phyloP scores from a whole-genome alignment of 805 yeast genomes.

The Barnettozyma populi region DNA sequence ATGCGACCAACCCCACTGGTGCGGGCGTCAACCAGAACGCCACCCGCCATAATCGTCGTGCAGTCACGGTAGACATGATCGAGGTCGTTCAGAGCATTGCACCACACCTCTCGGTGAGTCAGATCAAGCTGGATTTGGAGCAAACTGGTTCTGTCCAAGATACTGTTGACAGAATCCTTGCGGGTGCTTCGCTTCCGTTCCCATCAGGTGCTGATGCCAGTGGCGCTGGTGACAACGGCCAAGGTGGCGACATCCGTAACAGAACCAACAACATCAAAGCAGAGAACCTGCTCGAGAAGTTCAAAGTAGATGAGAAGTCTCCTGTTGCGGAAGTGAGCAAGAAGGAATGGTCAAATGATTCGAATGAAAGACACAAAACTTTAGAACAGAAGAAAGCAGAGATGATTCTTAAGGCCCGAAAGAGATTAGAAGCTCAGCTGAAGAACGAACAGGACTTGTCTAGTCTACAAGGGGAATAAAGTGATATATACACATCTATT shows the following conservation, averaged over 20 bases:
- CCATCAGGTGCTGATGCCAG: conserved; percentile 31
- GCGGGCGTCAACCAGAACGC: conserved; percentile 7
- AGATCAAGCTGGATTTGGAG: conserved; percentile 68
- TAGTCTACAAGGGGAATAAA: conserved; percentile 11
- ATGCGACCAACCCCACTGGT: conserved; percentile 4
- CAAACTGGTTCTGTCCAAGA: conserved; percentile 74
- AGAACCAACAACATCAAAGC: conserved; percentile 21
- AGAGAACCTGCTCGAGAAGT: conserved; percentile 36
- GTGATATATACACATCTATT: neutral
- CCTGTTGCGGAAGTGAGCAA: conserved; percentile 11
- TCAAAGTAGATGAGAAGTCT: conserved; percentile 29
- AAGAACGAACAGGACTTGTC: conserved; percentile 23
- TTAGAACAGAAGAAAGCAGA: conserved; percentile 46
- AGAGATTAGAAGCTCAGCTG: conserved; percentile 40
- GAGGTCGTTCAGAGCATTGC: conserved; percentile 81
- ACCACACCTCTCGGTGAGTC: conserved; percentile 62
- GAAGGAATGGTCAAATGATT: conserved; percentile 37
- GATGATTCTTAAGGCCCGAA: conserved; percentile 58
- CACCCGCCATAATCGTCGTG: conserved; percentile 28
- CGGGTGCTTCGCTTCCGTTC: conserved; percentile 52
- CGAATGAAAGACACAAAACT: conserved; percentile 37
- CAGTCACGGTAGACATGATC: conserved; percentile 67
- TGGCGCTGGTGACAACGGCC: conserved; percentile 10
- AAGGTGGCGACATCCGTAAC: conserved; percentile 16
- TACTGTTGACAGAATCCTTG: conserved; percentile 69